Evolutionary conservation across 176 grass and related monocot genomes (phyloP).

Genomic region (Aegilops speltoides): DNA sequence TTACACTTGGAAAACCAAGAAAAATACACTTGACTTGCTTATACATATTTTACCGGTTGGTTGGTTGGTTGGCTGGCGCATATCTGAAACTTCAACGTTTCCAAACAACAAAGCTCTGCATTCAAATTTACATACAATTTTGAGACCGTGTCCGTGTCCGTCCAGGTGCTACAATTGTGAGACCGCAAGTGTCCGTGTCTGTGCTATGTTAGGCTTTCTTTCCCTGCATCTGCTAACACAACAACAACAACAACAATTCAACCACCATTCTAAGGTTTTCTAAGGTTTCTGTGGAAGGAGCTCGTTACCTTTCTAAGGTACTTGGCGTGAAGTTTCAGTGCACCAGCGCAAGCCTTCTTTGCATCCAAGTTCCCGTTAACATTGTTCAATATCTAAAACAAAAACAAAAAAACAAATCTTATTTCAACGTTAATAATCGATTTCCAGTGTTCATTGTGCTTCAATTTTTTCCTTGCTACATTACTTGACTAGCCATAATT

Average conservation of each 20-base stretch:
- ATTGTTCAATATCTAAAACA: conserved; percentile 74
- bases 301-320: conserved; percentile 72
- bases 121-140: no score
- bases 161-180: no score
- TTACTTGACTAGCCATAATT: no score
- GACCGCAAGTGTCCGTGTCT: not conserved
- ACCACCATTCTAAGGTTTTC: no score
- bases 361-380: conserved; percentile 77
- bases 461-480: no score
- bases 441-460: no score
- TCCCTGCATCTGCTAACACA: no score
- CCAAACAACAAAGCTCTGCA: no score
- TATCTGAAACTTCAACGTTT: no score
- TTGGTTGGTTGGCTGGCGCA: not conserved
- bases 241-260: no score
- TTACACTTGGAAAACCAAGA: not conserved
- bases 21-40: not conserved
- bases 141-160: no score
- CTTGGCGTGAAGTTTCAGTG: conserved; percentile 86
- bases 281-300: not conserved
- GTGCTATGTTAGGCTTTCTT: no score
- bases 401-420: not conserved
- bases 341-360: conserved; percentile 70
- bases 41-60: not conserved
- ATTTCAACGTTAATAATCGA: not conserved